Evolutionary conservation across 208 protist species (phyloP).

Genomic region (Leptomonas pyrrhocoris): DNA sequence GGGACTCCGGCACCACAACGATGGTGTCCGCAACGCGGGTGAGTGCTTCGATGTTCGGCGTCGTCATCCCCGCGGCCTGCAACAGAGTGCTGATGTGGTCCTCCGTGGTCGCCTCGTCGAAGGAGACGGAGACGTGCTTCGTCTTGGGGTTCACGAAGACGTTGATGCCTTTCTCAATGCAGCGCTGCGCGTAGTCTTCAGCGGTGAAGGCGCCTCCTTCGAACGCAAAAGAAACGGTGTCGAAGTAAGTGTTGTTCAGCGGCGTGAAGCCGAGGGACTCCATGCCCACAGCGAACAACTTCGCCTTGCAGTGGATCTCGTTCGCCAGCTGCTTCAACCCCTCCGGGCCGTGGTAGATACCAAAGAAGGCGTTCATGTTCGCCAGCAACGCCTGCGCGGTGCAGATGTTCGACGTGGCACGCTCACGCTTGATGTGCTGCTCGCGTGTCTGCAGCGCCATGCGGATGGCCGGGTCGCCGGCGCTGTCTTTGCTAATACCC

Average conservation of each 20-base stretch:
- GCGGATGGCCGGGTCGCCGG: slow-evolving; percentile 91
- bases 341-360: slow-evolving; percentile 97
- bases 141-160: slow-evolving; percentile 69
- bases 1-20: slow-evolving; percentile 40
- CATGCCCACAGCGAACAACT: slow-evolving; percentile 85
- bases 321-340: slow-evolving; percentile 93
- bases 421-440: slow-evolving; percentile 98
- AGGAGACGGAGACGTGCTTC: slow-evolving; percentile 77
- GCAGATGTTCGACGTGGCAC: slow-evolving; percentile 97
- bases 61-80: slow-evolving; percentile 64
- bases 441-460: slow-evolving; percentile 98
- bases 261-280: slow-evolving; percentile 70
- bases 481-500: slow-evolving; percentile 93
- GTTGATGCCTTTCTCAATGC: slow-evolving; percentile 91
- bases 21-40: slow-evolving; percentile 48
- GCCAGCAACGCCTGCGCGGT: slow-evolving; percentile 98
- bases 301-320: slow-evolving; percentile 87
- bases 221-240: slow-evolving; percentile 86
- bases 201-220: slow-evolving; percentile 39
- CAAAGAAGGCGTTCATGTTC: slow-evolving; percentile 97
- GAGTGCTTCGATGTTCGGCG: slow-evolving; percentile 53
- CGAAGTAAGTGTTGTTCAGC: slow-evolving; percentile 83
- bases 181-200: slow-evolving; percentile 60
- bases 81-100: slow-evolving; percentile 84
- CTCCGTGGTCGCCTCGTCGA: slow-evolving; percentile 94